Evolutionary conservation across 306 rosid species (phyloP), one percentile per base, ranked within the genome.

Genomic region (Vigna unguiculata): DNA sequence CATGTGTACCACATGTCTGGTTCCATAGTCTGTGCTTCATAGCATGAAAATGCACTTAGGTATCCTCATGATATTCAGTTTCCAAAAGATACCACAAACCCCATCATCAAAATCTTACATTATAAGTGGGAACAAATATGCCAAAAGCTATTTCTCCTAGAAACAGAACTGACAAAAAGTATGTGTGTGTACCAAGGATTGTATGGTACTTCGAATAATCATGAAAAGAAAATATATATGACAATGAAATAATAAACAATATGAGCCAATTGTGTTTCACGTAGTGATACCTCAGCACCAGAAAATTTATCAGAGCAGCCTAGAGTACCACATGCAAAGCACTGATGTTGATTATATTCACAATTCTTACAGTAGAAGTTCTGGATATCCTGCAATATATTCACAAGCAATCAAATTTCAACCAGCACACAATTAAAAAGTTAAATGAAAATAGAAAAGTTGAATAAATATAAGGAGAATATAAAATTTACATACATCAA

Each of bases 291-390:
- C 97, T 95, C 96, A 71, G 97, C 90, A 69, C 86, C 89, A 0
- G 84, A 84, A 81, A 83, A 85, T 77, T 87, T 88, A 72, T 88
- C 91, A 24, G 97, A 95, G 47, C 87, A 87, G 63, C 99, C 99
- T 72, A 92, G 82, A 75, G 78, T 77, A 83, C 99, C 96, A 67
- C 99, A 95, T 69, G 69, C 91, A 81, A 84, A 92, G 88, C 99
- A 95, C 84, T 95, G 97, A 75, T 95, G 99, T 82, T 81, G 88
- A 53, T 87, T 86, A 81, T 69, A 51, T 68, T 87, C 82, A 34
- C 99, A 95, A 85, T 92, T 95, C 86, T 88, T 83, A 65, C 99
- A 95, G 65, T 85, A 72, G 62, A 85, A 95, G 46, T 77, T 86
- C 57, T 74, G 90, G 52, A 82, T 88, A n/a, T 78, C 96, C 99